phyloP scores from a whole-genome alignment of 495 filamentous ascomycete species.

The Aspergillus funiculosus region DNA sequence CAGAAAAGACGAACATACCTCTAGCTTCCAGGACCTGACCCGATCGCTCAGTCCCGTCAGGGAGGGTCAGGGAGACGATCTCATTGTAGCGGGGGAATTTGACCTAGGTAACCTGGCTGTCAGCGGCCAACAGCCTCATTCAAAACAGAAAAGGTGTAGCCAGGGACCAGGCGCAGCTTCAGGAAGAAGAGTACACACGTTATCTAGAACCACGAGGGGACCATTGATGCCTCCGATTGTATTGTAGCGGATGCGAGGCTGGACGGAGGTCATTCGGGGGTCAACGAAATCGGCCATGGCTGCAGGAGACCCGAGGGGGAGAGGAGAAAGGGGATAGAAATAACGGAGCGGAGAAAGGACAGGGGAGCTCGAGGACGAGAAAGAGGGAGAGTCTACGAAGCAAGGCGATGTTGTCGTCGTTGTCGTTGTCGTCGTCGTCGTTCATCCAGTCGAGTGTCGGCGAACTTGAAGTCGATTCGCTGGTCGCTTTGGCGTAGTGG shows the following conservation, averaged over 20 bases:
- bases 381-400: neutral
- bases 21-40: constrained; percentile 96
- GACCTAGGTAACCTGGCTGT: constrained; percentile 49
- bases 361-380: constrained; percentile 5
- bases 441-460: too few relatives aligned
- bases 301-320: constrained; percentile 13
- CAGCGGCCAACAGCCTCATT: neutral
- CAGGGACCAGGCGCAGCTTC: neutral
- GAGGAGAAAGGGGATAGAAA: neutral
- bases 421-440: too few relatives aligned
- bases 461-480: constrained; percentile 2
- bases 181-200: constrained; percentile 50
- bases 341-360: neutral
- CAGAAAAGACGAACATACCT: constrained; percentile 56
- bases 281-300: constrained; percentile 61
- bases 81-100: constrained; percentile 98
- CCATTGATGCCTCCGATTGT: constrained; percentile 98
- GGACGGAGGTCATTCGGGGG: constrained; percentile 73
- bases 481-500: constrained; percentile 7
- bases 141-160: neutral
- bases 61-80: constrained; percentile 91
- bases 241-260: constrained; percentile 91
- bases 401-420: neutral
- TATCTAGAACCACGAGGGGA: constrained; percentile 92
- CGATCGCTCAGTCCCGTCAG: constrained; percentile 88